Percentiles rank a stretch among this genome's conserved stretches.
Conservation (phyloP, 495 filamentous ascomycete species). For the Lasiosphaeriaceae sp. region DNA sequence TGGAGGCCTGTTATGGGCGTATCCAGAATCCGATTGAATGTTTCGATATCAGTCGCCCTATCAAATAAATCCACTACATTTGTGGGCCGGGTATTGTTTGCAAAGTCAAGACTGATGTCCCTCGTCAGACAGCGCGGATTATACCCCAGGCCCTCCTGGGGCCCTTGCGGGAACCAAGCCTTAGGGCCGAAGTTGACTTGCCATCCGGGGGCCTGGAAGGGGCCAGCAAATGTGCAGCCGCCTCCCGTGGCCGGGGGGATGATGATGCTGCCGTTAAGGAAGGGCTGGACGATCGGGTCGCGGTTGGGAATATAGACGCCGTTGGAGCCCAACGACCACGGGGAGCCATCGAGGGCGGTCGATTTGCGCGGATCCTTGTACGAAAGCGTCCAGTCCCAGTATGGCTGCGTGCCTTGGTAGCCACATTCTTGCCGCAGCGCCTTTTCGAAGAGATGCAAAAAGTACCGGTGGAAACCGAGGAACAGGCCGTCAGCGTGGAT, state of each 20-base stretch:
- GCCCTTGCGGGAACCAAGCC: conserved; percentile 2
- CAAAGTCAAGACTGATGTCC: conserved; percentile 1
- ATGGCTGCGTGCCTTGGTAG: conserved; percentile 45
- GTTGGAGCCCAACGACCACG: conserved; percentile 29
- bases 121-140: conserved; percentile 9
- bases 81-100: neutral
- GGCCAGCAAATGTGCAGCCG: conserved; percentile 3
- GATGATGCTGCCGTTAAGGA: neutral
- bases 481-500: conserved; percentile 32
- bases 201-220: neutral
- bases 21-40: neutral
- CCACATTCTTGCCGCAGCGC: conserved; percentile 64
- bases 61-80: neutral
- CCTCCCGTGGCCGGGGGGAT: conserved; percentile 44
- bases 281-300: neutral
- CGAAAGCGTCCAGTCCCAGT: conserved; percentile 25
- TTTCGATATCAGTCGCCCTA: neutral
- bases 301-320: conserved; percentile 9
- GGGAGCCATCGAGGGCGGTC: conserved; percentile 13
- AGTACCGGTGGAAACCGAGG: conserved; percentile 64
- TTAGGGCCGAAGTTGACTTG: conserved; percentile 51
- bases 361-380: neutral
- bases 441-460: conserved; percentile 57
- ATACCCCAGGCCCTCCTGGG: neutral
- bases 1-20: neutral